Base-by-base conservation (phyloP, 2,329 filamentous ascomycete genomes). In the Neofusicoccum kwambonambiense region DNA sequence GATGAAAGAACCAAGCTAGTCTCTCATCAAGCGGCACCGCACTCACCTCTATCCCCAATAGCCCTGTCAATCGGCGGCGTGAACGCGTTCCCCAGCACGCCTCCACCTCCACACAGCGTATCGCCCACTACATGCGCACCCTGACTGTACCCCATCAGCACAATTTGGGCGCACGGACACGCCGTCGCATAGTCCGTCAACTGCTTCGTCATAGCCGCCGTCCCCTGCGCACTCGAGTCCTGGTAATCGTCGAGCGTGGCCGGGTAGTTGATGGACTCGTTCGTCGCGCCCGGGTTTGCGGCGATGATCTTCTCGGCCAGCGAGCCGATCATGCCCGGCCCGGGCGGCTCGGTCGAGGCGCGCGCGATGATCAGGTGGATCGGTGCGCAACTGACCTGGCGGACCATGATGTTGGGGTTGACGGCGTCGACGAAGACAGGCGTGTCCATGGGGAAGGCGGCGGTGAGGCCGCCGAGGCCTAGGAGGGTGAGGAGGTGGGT, bases 121-220 rank as follows among this genome's bases (percentile, higher is more conserved):
- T 76, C 73, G 2, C 70, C 71, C 52, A 74, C 68, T 27, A 75
- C 66, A 56, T 72, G 69, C 2, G 70, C 74, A 2, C 74, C 74
- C 64, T 76, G 73, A 12, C 72, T 74, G 65, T 75, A 76, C 11
- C 74, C 73, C 35, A 71, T 13, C 34, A 76, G 61, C 7, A 75
- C 71, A 13, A 76, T 66, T 62, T 71, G 71, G 17, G 73, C 68
- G 41, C 67, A 47, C 13, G 73, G 73, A 49, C 74, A 76, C 15
- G 65, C 47, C 9, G 63, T 54, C 22, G 64, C 62, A 17, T 62
- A 62, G 6, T 42, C 45, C 4, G 42, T 42, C 58, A 62, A 17
- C 45, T 15, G 11, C 12, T 37, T 34, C 11, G n/a, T 51, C 45
- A 50, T 50, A 6, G 45, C 47, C 17, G 17, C 34, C 13, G 58